Evolutionary conservation across 257 asterid species (phyloP).

Genomic region (Avicennia marina): DNA sequence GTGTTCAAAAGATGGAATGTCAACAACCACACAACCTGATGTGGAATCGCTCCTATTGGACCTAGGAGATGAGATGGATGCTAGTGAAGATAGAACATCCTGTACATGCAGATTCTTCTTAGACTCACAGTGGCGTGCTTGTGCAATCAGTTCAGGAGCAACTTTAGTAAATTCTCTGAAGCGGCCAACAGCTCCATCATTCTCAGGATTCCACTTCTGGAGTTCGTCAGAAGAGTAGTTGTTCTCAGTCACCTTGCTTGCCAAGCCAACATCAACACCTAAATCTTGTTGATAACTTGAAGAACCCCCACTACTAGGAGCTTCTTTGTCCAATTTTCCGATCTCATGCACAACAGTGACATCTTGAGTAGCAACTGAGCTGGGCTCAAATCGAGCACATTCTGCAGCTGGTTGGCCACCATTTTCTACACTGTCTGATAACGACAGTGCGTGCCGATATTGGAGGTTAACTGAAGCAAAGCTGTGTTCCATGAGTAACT

Average conservation of each 20-base stretch:
- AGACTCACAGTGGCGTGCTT: constrained; percentile 19
- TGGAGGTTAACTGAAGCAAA: constrained; percentile 30
- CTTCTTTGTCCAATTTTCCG: constrained; percentile 18
- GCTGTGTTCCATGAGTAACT: constrained; percentile 34
- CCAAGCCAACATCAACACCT: constrained; percentile 19
- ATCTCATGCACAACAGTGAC: constrained; percentile 16
- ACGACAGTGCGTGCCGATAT: constrained; percentile 26
- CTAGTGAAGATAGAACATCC: constrained; percentile 23
- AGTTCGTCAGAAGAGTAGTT: no score
- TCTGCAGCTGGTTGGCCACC: constrained; percentile 29
- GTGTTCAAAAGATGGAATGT: no score
- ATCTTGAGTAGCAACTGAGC: constrained; percentile 25
- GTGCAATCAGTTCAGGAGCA: constrained; percentile 18
- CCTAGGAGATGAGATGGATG: constrained; percentile 27
- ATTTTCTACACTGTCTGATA: constrained; percentile 32
- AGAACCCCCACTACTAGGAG: constrained; percentile 23
- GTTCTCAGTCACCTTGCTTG: constrained; percentile 24
- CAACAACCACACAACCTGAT: constrained; percentile 43
- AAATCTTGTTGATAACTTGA: constrained; percentile 23
- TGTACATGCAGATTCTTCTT: constrained; percentile 24
- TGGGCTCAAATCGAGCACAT: constrained; percentile 24
- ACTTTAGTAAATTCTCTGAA: constrained; percentile 17
- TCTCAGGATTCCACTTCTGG: no score
- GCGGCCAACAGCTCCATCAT: constrained; percentile 12
- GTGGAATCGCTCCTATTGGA: constrained; percentile 29